Percentiles rank a stretch among this genome's conserved stretches.
Evolutionary conservation across 1,284 basidiomycete genomes (phyloP).

Genomic region (Tetrapyrgos nigripes): DNA sequence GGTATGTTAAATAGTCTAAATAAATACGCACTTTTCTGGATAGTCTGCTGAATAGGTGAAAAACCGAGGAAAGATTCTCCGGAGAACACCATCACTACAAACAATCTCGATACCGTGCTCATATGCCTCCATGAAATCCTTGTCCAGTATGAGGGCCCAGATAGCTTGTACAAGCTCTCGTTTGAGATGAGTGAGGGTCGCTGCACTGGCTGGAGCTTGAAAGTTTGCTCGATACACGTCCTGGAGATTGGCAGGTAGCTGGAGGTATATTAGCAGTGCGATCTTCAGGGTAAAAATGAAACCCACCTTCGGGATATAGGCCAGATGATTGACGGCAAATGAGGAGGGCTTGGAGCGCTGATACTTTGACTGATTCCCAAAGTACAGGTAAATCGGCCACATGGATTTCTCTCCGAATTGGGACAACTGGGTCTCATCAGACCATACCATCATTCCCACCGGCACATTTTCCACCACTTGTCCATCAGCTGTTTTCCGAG

Average conservation of each 20-base stretch:
- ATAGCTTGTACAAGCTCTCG: constrained; percentile 31
- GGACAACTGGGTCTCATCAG: constrained; percentile 43
- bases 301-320: constrained; percentile 38
- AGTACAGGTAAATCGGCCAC: constrained; percentile 45
- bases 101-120: constrained; percentile 21
- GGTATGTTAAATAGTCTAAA: no score
- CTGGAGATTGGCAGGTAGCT: constrained; percentile 13
- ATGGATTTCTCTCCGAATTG: constrained; percentile 38
- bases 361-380: constrained; percentile 46
- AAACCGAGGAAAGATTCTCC: constrained; percentile 23
- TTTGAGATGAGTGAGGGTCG: constrained; percentile 22
- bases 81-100: constrained; percentile 20
- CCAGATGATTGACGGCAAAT: constrained; percentile 37
- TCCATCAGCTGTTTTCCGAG: no score
- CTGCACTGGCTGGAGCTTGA: neutral
- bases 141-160: constrained; percentile 23
- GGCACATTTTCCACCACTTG: constrained; percentile 7
- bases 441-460: constrained; percentile 38
- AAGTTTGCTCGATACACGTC: constrained; percentile 11
- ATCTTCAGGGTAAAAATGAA: neutral
- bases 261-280: neutral
- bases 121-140: constrained; percentile 25
- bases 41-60: constrained; percentile 18
- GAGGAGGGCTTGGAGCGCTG: constrained; percentile 23
- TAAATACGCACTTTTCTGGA: constrained; percentile 32